Evolutionary conservation across 2,329 filamentous ascomycete genomes (phyloP).

Genomic region (Beauveria scarabaeidicola): DNA sequence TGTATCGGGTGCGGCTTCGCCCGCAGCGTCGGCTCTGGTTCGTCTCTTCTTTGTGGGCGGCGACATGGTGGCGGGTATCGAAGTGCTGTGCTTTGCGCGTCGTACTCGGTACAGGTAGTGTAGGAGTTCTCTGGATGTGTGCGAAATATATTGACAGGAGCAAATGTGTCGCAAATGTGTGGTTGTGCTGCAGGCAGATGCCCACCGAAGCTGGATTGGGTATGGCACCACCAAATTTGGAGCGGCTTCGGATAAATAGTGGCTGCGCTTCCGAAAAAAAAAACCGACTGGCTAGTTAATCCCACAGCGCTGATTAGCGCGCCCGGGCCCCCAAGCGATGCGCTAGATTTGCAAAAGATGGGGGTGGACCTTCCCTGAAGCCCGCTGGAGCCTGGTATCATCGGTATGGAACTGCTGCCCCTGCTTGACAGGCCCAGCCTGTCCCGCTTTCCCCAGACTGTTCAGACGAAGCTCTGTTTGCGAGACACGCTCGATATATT

Average conservation of each 20-base stretch:
- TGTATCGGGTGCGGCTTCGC: conserved; percentile 13
- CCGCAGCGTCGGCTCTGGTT: conserved; percentile 19
- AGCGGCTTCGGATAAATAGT: conserved; percentile 6
- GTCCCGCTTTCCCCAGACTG: conserved; percentile 10
- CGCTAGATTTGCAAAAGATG: conserved; percentile 3
- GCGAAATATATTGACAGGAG: background rate
- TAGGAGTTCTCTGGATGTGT: background rate
- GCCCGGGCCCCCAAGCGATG: background rate
- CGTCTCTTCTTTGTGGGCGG: conserved; percentile 39
- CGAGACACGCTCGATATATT: background rate
- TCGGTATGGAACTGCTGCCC: background rate
- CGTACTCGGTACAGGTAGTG: too few species aligned
- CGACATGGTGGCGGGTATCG: conserved; percentile 20
- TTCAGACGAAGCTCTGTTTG: conserved; percentile 6
- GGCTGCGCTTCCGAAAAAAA: conserved; percentile 8
- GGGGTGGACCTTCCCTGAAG: conserved; percentile 6
- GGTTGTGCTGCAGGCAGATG: background rate
- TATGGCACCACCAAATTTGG: background rate
- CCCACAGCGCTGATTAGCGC: conserved; percentile 3
- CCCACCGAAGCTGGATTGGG: background rate
- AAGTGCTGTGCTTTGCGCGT: background rate
- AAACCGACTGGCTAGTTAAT: background rate
- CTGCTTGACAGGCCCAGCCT: background rate
- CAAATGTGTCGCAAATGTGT: background rate
- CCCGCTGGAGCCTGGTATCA: conserved; percentile 4